phyloP scores from a whole-genome alignment of 129 eudicot genomes.

The Logfia minima region DNA sequence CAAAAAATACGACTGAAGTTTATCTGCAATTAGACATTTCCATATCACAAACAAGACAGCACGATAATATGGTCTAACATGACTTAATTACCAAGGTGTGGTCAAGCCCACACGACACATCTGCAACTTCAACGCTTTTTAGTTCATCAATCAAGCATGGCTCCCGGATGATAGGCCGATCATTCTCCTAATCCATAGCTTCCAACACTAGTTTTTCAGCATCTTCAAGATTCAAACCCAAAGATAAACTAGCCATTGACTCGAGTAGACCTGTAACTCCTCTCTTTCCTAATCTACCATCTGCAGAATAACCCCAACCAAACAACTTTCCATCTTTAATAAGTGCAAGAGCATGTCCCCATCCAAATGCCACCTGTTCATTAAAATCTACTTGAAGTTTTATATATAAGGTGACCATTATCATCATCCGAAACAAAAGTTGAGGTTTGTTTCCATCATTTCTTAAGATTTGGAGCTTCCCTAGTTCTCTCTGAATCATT shows the following conservation, averaged over 20 bases:
- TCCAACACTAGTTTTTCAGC: slow-evolving; percentile 69
- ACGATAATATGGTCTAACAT: neutral
- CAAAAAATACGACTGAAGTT: neutral
- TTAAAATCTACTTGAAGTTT: neutral
- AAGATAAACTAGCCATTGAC: slow-evolving; percentile 33
- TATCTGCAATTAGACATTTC: neutral
- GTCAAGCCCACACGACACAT: slow-evolving; percentile 85
- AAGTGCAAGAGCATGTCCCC: slow-evolving; percentile 99
- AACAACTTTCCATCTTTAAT: slow-evolving; percentile 76
- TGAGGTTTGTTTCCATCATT: too few species aligned
- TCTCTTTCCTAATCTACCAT: slow-evolving; percentile 84
- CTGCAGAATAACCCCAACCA: slow-evolving; percentile 97
- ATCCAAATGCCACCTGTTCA: slow-evolving; percentile 82
- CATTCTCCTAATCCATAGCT: slow-evolving; percentile 84
- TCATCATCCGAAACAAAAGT: slow-evolving; percentile 45
- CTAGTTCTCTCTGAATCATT: too few species aligned
- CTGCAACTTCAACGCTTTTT: slow-evolving; percentile 51
- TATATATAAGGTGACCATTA: neutral
- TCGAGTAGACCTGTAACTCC: slow-evolving; percentile 64
- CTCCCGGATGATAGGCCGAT: slow-evolving; percentile 93
- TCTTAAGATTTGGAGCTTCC: too few species aligned
- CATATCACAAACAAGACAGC: neutral
- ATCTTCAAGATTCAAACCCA: slow-evolving; percentile 48
- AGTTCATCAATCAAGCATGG: slow-evolving; percentile 73
- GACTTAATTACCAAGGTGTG: slow-evolving; percentile 85